Base-by-base conservation (phyloP, 2,329 filamentous ascomycete genomes). In the Nigrospora sphaerica region DNA sequence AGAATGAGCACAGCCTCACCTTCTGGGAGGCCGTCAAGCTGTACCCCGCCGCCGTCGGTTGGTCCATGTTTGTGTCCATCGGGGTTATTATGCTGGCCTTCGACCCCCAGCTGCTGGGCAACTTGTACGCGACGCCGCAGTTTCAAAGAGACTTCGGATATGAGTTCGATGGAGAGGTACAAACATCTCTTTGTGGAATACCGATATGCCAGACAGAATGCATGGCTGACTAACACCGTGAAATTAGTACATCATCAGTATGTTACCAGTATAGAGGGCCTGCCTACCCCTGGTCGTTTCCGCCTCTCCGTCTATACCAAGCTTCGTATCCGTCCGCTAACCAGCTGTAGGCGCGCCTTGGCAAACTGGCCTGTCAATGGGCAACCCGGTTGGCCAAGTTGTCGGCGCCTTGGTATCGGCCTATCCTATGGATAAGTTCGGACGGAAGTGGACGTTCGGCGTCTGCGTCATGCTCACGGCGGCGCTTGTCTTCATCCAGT, bases 61-160 rank as follows among this genome's bases (percentile, higher is more conserved):
- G 79, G 80, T 79, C 76, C 9, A 66, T 73, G 37, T 80, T 79
- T 55, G 78, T 83, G 52, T 79, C 74, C 5, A 63, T 81, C 3
- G 77, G 77, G 7, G 74, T 82, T 34, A 75, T 82, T 51, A 81
- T 81, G 77, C 60, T 75, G 37, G 78, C 78, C 4, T 86, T 84
- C 55, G 81, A 85, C 57, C 77, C 79, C 0, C 80, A 85, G 57
- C 71, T 85, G 11, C 70, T 84, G 16, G 79, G 79, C 19, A 80
- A 81, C 49, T 69, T 85, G 45, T 83, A 79, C 42, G 62, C 62
- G 13, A 61, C 63, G 46, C 60, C 61, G 12, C 60, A 63, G 44
- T 64, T 64, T 45, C 57, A 63, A 44, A 59, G 58, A 40, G 62
- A 63, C 32, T 64, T 64, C 43, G 62, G 62, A 2, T 53, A 53